A percentile compares a stretch with the other conserved stretches of the same genome.
These are phyloP conservation scores for Canariomyces notabilis DNA, from an alignment of 2,329 filamentous ascomycete genomes.

Conservation along the genomic window DNA sequence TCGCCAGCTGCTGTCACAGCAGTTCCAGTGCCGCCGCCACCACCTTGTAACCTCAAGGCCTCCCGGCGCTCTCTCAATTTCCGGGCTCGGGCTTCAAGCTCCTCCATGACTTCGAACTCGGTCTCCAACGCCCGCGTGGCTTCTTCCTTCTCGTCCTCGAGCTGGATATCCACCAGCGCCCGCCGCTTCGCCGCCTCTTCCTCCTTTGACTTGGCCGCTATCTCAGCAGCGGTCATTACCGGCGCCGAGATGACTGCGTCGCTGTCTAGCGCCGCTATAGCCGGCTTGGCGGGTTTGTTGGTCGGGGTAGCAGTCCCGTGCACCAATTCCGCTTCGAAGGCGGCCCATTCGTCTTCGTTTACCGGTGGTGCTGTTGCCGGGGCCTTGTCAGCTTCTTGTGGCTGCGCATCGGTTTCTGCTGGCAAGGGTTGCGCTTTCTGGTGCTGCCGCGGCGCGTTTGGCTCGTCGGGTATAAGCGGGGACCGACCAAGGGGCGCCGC, in stretches of 20 bases:
- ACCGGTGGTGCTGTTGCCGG: conserved; percentile 32
- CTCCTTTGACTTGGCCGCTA: conserved; percentile 48
- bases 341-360: conserved; percentile 79
- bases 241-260: conserved; percentile 64
- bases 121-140: conserved; percentile 66
- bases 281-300: conserved; percentile 10
- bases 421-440: conserved; percentile 2
- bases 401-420: conserved; percentile 19
- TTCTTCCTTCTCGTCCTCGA: conserved; percentile 69
- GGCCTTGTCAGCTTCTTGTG: conserved; percentile 7
- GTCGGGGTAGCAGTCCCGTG: conserved; percentile 45
- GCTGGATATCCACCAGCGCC: conserved; percentile 48
- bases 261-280: conserved; percentile 20
- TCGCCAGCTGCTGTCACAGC: conserved; percentile 20
- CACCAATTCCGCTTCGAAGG: conserved; percentile 69
- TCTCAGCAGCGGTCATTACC: conserved; percentile 59
- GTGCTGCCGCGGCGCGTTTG: conserved; percentile 4
- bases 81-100: conserved; percentile 66
- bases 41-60: conserved; percentile 43
- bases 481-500: conserved; percentile 30
- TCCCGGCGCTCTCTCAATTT: conserved; percentile 67
- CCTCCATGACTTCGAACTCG: conserved; percentile 80
- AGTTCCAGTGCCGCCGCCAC: conserved; percentile 15
- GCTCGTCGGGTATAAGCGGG: conserved; percentile 33
- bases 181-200: conserved; percentile 49